Conservation (phyloP, 371 early-diverging fungal species). For the Coemansia sp. region DNA sequence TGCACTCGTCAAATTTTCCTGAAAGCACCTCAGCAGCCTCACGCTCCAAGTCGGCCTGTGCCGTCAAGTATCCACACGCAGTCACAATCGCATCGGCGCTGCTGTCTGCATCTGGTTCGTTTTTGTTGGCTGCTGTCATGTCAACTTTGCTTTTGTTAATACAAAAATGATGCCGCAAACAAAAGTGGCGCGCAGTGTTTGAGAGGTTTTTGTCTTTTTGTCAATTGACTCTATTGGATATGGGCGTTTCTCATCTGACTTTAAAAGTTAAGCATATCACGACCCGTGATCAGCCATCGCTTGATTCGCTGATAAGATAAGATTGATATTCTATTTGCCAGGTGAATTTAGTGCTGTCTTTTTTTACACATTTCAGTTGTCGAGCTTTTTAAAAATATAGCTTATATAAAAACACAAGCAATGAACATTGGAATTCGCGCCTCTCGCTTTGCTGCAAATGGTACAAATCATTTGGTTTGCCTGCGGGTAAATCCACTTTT, state of each 20-base stretch:
- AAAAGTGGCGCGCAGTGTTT: not conserved
- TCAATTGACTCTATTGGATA: not conserved
- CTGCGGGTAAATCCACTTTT: not conserved
- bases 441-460: slow-evolving; percentile 21
- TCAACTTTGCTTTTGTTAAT: not conserved
- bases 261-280: not conserved
- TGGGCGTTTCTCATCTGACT: not conserved
- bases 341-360: not conserved
- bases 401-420: too few species aligned
- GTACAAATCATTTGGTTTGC: slow-evolving; percentile 11
- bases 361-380: not conserved
- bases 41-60: slow-evolving; percentile 50
- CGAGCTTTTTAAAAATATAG: too few species aligned
- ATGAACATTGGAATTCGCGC: slow-evolving; percentile 34
- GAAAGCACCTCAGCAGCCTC: slow-evolving; percentile 59
- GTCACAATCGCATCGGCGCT: slow-evolving; percentile 31
- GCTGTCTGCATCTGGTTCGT: not conserved
- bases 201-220: too few species aligned
- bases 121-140: not conserved
- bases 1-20: slow-evolving; percentile 75
- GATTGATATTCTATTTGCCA: slow-evolving; percentile 1
- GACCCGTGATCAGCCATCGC: not conserved
- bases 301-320: slow-evolving; percentile 3
- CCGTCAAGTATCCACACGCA: slow-evolving; percentile 35
- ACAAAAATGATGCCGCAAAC: not conserved